These are phyloP conservation scores for Mycena kentingensis DNA, from an alignment of 768 basidiomycete genomes.

Conservation along the genomic window DNA sequence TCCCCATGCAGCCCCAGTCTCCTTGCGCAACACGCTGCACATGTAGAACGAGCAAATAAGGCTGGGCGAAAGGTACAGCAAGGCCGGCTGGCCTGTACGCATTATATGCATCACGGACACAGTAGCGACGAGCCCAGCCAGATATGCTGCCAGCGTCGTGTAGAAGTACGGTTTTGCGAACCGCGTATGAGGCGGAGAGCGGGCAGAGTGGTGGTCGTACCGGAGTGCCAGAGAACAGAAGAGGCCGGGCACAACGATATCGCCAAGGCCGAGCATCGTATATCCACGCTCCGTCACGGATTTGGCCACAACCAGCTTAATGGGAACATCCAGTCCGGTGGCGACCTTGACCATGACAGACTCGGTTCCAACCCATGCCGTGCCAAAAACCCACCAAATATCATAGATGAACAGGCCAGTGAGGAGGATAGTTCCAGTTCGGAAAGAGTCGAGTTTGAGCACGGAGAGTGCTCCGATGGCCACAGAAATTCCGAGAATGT, in stretches of 20 bases:
- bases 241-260: slow-evolving; percentile 66
- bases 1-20: slow-evolving; percentile 66
- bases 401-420: slow-evolving; percentile 90
- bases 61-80: slow-evolving; percentile 87
- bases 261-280: slow-evolving; percentile 92
- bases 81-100: slow-evolving; percentile 81
- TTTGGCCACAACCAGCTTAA: slow-evolving; percentile 90
- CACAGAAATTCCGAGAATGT: slow-evolving; percentile 77
- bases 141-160: slow-evolving; percentile 69
- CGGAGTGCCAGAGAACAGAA: slow-evolving; percentile 87
- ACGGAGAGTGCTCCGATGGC: slow-evolving; percentile 77
- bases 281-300: slow-evolving; percentile 61
- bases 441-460: slow-evolving; percentile 86
- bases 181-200: slow-evolving; percentile 28
- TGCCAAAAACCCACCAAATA: slow-evolving; percentile 93
- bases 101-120: slow-evolving; percentile 85
- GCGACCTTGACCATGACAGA: slow-evolving; percentile 98
- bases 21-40: slow-evolving; percentile 63
- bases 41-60: slow-evolving; percentile 71
- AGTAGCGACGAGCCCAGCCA: slow-evolving; percentile 69
- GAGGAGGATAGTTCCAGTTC: slow-evolving; percentile 81
- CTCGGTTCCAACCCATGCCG: slow-evolving; percentile 32
- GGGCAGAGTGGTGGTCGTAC: slow-evolving; percentile 64
- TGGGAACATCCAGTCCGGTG: slow-evolving; percentile 85
- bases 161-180: slow-evolving; percentile 79